A percentile compares a stretch with the other conserved stretches of the same genome.
Evolutionary conservation across 1,139 yeast genomes (phyloP).

Genomic region (Hemisphaericaspora xylanilytica): DNA sequence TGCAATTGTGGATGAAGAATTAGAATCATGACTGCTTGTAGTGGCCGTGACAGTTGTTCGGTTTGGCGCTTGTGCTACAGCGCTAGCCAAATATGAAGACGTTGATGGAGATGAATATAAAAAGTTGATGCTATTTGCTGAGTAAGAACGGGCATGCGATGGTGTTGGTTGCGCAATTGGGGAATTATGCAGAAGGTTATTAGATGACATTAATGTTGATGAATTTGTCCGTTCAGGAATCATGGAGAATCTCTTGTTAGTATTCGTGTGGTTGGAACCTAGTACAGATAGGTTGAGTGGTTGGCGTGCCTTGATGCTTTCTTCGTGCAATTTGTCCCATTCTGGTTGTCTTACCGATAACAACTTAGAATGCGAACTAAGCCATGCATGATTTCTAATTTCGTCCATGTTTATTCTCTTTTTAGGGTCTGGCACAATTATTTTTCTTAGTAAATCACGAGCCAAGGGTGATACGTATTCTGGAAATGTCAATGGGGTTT

Average conservation of each 20-base stretch:
- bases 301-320: conserved; percentile 19
- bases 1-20: conserved; percentile 1
- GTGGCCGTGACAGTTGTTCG: conserved; percentile 1
- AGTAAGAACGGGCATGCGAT: conserved; percentile 41
- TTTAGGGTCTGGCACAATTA: conserved; percentile 83
- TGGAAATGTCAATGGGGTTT: conserved; percentile 91
- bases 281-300: conserved; percentile 12
- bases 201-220: conserved; percentile 30
- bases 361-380: conserved; percentile 75
- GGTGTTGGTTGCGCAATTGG: conserved; percentile 10
- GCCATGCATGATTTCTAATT: conserved; percentile 84
- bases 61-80: conserved; percentile 26
- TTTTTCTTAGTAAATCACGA: conserved; percentile 81
- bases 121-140: conserved; percentile 39
- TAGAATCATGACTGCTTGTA: conserved; percentile 12
- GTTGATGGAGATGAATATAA: conserved; percentile 54
- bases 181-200: conserved; percentile 7
- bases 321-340: conserved; percentile 69
- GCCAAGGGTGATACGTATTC: conserved; percentile 91
- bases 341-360: conserved; percentile 82
- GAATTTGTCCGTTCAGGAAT: conserved; percentile 43
- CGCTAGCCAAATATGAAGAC: conserved; percentile 50
- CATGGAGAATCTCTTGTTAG: conserved; percentile 45
- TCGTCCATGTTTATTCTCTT: conserved; percentile 67
- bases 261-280: conserved; percentile 9